A percentile compares a stretch with the other conserved stretches of the same genome.
These are phyloP conservation scores for Talaromyces stipitatus DNA, from an alignment of 495 filamentous ascomycete genomes.

Conservation along the genomic window DNA sequence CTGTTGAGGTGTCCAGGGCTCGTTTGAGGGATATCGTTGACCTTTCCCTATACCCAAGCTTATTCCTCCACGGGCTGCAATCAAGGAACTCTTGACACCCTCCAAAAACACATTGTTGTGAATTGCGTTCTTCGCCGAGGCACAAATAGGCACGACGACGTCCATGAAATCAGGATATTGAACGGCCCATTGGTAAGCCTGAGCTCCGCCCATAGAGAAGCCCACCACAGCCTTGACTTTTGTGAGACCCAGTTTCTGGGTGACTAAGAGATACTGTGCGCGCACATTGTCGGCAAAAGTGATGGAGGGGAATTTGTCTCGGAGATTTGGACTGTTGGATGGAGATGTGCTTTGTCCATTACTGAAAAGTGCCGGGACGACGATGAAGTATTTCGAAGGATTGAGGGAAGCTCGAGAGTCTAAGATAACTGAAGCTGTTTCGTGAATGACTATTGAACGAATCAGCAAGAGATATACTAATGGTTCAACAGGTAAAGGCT, in stretches of 20 bases:
- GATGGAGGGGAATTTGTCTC: constrained; percentile 49
- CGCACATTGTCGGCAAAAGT: constrained; percentile 64
- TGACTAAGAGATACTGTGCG: constrained; percentile 58
- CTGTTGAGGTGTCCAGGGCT: constrained; percentile 46
- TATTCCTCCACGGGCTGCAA: constrained; percentile 50
- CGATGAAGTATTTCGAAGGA: constrained; percentile 59
- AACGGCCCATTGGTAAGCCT: constrained; percentile 64
- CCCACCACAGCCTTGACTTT: constrained; percentile 58
- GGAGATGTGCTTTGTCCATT: constrained; percentile 67
- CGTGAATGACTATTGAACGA: not conserved
- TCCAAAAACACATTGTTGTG: constrained; percentile 71
- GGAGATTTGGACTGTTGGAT: constrained; percentile 48
- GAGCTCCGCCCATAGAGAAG: constrained; percentile 65
- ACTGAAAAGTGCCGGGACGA: constrained; percentile 64
- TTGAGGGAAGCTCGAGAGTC: constrained; percentile 49
- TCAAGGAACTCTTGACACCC: constrained; percentile 58
- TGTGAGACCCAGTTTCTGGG: constrained; percentile 52
- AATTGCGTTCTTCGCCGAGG: constrained; percentile 56
- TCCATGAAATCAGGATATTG: constrained; percentile 67
- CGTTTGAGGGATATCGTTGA: constrained; percentile 24
- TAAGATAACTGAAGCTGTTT: constrained; percentile 34
- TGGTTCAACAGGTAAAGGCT: not conserved
- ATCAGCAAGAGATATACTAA: not conserved
- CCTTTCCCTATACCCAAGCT: constrained; percentile 22
- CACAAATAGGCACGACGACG: constrained; percentile 58